Evolutionary conservation across 208 protist species (phyloP), one percentile per base, ranked within the genome.

Genomic region (Phytomonas sp.): DNA sequence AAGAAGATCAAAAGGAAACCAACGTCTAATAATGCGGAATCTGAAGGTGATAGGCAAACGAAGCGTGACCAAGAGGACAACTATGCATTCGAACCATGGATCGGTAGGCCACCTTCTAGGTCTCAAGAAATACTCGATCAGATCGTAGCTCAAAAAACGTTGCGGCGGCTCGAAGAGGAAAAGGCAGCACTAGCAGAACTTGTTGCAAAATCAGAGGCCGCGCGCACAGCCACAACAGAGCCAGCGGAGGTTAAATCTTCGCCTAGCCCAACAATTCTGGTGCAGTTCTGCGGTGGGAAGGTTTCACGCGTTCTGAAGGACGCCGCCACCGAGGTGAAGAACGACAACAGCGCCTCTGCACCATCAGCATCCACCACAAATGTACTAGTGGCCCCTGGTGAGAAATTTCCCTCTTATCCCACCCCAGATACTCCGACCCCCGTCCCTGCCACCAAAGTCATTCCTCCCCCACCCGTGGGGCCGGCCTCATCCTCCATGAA

Each of bases 401-500:
- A 4, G 60, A 6, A 37, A 37, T 20, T 20, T 67, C 63, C 68
- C 9, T 43, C 74, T 30, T 68, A 60, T 11, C 74, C 68, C 31
- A 43, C 30, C n/a, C 30, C 26, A 37, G 63, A 65, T 40, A 65
- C 56, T 37, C 71, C 46, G 1, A 5, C 51, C 20, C 40, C 23
- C 51, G 11, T 60, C 30, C 20, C 66, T 60, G 60, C 33, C 30
- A 3, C 61, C 61, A 28, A 51, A 1, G 40, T 46, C 0, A 43
- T 67, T 26, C 46, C 37, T 40, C 36, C 66, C 32, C 60, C 71
- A 70, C 60, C 66, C 20, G 11, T 71, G 46, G 53, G 40, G 65
- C 43, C 29, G 15, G 51, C 68, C 67, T 31, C 67, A 60, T n/a
- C 60, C 62, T 17, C 72, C 2, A 20, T 69, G 13, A 6, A 32